Evolutionary conservation across 2,329 filamentous ascomycete species (phyloP), one percentile per base, ranked within the genome.

Genomic region (Aspergillus caelatus): DNA sequence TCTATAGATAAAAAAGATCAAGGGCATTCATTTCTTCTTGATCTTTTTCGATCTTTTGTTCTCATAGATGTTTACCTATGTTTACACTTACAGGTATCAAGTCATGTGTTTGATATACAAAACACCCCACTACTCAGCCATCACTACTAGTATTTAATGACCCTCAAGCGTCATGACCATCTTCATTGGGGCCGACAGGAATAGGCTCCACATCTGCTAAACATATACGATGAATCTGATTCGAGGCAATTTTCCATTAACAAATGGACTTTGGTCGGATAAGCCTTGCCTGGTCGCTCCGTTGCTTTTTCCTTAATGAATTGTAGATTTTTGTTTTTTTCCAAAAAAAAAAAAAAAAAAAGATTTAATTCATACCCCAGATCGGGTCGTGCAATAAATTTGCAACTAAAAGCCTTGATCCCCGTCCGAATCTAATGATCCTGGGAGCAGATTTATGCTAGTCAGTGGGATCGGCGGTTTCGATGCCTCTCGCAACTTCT

Each of bases 381-480:
- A 52, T 52, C 45, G 21, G 6, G 48, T 52, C 10, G 48, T 30
- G 28, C 28, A 4, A 52, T n/a, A 5, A 32, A 14, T 52, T 52
- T 32, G 48, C 28, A 28, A 52, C 48, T 52, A 52, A 32, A 48
- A 52, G 7, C 48, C 28, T 28, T 52, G 48, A 52, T 52, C 48
- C 48, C 48, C 48, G 48, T 52, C 48, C 9, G 4, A 52, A 52
- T 52, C 48, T 52, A 52, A 52, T n/a, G 48, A 34, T 32, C 48
- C 48, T 52, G 48, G 48, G 46, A 50, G 46, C 45, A 19, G 45
- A 36, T 16, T 16, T 36, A 32, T 30, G 46, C 28, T 32, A 52
- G 28, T 32, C 48, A 34, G 10, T 21, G 28, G 28, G 48, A 52
- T 52, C 48, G 48, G 28, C 48, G 28, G 16, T 19, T 52, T 52